Evolutionary conservation across 2,329 filamentous ascomycete genomes (phyloP).

Genomic region (Ilyonectria mors-panacis): DNA sequence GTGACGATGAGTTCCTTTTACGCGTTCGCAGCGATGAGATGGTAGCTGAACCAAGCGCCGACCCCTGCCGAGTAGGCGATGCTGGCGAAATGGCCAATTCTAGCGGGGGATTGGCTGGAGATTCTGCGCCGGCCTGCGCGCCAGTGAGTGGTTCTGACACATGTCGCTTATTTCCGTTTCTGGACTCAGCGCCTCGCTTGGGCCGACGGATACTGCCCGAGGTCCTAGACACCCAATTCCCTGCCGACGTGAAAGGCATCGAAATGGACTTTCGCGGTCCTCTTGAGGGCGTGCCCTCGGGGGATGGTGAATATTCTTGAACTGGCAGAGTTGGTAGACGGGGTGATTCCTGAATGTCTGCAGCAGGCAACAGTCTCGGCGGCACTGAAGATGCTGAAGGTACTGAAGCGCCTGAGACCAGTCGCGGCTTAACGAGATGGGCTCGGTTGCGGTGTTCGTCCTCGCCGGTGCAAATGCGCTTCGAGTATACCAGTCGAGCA

Average conservation of each 20-base stretch:
- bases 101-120: conserved; percentile 45
- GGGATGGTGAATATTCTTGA: conserved; percentile 41
- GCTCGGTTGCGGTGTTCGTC: conserved; percentile 44
- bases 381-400: conserved; percentile 12
- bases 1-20: conserved; percentile 67
- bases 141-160: conserved; percentile 66
- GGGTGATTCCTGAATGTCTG: conserved; percentile 44
- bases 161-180: conserved; percentile 63
- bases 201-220: conserved; percentile 69
- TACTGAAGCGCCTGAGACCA: conserved; percentile 51
- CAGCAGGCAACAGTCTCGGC: conserved; percentile 40
- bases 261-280: conserved; percentile 69
- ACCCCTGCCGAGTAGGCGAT: conserved; percentile 42
- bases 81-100: conserved; percentile 45
- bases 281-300: conserved; percentile 60
- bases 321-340: conserved; percentile 27
- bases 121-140: conserved; percentile 49
- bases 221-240: conserved; percentile 69
- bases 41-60: conserved; percentile 46
- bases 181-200: conserved; percentile 64
- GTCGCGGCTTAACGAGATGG: conserved; percentile 56
- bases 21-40: conserved; percentile 48
- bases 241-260: conserved; percentile 71
- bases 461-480: conserved; percentile 48
- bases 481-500: conserved; percentile 40